Evolutionary conservation across 192 early-diverging fungal genomes (phyloP).

Genomic region (Backusella macrospora): DNA sequence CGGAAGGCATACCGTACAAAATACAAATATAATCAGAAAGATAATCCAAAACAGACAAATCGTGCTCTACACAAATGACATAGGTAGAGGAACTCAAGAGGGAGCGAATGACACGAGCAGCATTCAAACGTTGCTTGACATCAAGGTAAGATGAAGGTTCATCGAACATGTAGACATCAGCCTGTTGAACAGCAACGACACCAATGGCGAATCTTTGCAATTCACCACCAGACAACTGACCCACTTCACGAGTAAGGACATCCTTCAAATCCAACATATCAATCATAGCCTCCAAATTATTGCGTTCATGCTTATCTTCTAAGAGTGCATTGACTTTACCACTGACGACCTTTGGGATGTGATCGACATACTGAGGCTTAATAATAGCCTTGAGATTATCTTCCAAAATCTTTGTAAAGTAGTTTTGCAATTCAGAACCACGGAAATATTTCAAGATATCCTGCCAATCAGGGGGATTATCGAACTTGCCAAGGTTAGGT

Average conservation of each 20-base stretch:
- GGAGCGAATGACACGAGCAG: slow-evolving; percentile 88
- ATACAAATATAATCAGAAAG: slow-evolving; percentile 98
- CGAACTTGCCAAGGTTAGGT: slow-evolving; percentile 91
- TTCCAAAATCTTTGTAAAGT: slow-evolving; percentile 97
- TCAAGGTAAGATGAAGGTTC: slow-evolving; percentile 98
- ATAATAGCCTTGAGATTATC: slow-evolving; percentile 93
- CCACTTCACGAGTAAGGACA: slow-evolving; percentile 82
- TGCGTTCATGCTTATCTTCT: slow-evolving; percentile 66
- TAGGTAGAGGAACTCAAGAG: slow-evolving; percentile 73
- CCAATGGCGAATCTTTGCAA: slow-evolving; percentile 98
- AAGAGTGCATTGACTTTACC: slow-evolving; percentile 80
- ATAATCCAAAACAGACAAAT: slow-evolving; percentile 97
- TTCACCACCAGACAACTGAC: slow-evolving; percentile 92
- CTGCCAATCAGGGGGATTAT: slow-evolving; percentile 91
- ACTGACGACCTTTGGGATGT: slow-evolving; percentile 78
- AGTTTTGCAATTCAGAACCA: slow-evolving; percentile 97
- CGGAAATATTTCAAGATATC: slow-evolving; percentile 96
- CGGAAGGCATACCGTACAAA: slow-evolving; percentile 95
- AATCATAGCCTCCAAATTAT: slow-evolving; percentile 78
- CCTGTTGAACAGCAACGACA: slow-evolving; percentile 76
- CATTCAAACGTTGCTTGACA: slow-evolving; percentile 99
- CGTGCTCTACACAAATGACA: slow-evolving; percentile 98
- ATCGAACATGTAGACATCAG: slow-evolving; percentile 98
- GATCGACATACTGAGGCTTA: slow-evolving; percentile 97
- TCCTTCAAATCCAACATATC: slow-evolving; percentile 77